Evolutionary conservation across 2,329 filamentous ascomycete species (phyloP).

Genomic region (Coniochaeta ligniaria): DNA sequence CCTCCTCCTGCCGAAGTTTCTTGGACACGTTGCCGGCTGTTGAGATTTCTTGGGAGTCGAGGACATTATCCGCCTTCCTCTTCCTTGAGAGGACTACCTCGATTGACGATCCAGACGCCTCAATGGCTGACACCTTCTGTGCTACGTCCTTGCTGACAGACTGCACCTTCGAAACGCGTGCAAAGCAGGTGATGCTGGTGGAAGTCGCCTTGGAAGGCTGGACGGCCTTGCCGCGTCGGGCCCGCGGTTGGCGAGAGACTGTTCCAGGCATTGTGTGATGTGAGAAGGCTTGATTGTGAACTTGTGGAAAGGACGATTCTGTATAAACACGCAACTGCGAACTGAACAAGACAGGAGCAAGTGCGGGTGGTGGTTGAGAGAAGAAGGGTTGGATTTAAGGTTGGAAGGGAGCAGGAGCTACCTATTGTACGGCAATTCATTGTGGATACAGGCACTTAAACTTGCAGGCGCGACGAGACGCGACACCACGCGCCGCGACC

Average conservation of each 20-base stretch:
- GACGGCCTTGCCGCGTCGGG: conserved; percentile 12
- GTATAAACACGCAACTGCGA: background rate
- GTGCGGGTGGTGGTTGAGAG: background rate
- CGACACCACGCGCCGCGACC: background rate
- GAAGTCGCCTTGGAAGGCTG: conserved; percentile 6
- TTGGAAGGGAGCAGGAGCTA: background rate
- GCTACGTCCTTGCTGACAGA: conserved; percentile 15
- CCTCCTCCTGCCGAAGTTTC: background rate
- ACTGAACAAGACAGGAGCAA: background rate
- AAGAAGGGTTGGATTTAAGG: background rate
- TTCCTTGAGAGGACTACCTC: conserved; percentile 26
- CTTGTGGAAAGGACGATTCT: background rate
- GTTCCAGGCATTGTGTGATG: conserved; percentile 15
- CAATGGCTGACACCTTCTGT: conserved; percentile 20
- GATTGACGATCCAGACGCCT: conserved; percentile 23
- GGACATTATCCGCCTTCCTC: conserved; percentile 27
- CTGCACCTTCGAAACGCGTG: conserved; percentile 38
- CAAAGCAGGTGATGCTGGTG: conserved; percentile 34
- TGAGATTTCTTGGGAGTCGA: conserved; percentile 18
- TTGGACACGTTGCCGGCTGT: background rate
- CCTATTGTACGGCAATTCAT: background rate
- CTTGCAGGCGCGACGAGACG: background rate
- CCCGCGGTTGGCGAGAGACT: conserved; percentile 13
- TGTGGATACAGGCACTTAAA: background rate
- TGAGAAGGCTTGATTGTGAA: background rate